These are phyloP conservation scores for Yamadazyma atmosphaerica DNA, from an alignment of 1,139 yeast genomes.

Conservation along the genomic window DNA sequence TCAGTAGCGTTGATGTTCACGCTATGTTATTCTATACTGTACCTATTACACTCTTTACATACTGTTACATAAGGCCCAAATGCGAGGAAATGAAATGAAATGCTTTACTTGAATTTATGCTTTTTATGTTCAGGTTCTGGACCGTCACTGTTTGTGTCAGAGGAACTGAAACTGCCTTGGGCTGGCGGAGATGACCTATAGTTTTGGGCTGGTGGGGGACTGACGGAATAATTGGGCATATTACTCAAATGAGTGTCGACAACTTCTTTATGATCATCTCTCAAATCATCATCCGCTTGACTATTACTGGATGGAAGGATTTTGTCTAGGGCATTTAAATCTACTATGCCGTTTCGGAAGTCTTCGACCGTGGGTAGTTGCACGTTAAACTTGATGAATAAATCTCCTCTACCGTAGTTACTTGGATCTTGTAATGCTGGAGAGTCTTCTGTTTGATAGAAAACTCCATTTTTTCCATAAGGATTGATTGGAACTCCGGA, in stretches of 20 bases:
- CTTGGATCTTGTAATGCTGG: conserved; percentile 8
- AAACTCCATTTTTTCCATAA: conserved; percentile 29
- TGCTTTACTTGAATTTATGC: neutral
- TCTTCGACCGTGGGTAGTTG: conserved; percentile 33
- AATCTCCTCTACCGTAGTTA: conserved; percentile 34
- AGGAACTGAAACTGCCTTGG: conserved; percentile 10
- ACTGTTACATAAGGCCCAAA: neutral
- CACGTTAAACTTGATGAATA: conserved; percentile 44
- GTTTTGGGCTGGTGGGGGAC: neutral
- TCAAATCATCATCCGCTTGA: neutral
- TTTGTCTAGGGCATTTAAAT: conserved; percentile 3
- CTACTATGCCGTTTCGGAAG: conserved; percentile 19
- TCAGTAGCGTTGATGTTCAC: too few species aligned
- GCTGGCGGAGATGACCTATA: conserved; percentile 5
- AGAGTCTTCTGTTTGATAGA: conserved; percentile 18
- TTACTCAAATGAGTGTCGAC: conserved; percentile 25
- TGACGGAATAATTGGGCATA: conserved; percentile 17
- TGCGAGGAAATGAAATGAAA: conserved; percentile 2
- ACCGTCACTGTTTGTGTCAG: conserved; percentile 2
- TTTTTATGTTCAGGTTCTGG: neutral
- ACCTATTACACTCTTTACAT: too few species aligned
- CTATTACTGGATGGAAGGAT: conserved; percentile 3
- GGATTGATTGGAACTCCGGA: conserved; percentile 67
- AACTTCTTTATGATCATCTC: conserved; percentile 3
- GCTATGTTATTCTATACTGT: too few species aligned